Evolutionary conservation across 2,329 filamentous ascomycete genomes (phyloP), one percentile per base, ranked within the genome.

Genomic region (Phialocephala subalpina): DNA sequence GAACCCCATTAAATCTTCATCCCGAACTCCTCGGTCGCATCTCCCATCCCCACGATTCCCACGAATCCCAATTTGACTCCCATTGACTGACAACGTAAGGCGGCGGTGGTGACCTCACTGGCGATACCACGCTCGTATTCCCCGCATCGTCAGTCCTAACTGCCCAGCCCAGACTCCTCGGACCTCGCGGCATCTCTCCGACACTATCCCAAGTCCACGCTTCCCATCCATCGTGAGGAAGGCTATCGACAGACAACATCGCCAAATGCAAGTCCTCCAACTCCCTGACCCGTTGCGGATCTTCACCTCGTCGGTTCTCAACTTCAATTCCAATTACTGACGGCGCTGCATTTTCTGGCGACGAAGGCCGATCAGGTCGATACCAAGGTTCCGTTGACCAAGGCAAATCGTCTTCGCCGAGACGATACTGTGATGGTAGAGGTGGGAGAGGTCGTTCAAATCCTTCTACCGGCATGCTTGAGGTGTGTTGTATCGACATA

Each of bases 241-340:
- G 57, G 62, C 70, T 75, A 66, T 74, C 75, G 29, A 77, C 74
- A 8, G 75, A 76, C 75, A 77, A 75, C 75, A 77, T 75, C 8
- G 75, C 75, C 49, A 72, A 72, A 36, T 75, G 73, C 42, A 77
- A 60, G 16, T 70, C 64, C 55, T 71, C 74, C 49, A 77, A 38
- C 12, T 77, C 73, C 52, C 69, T 65, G 20, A 73, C 70, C 16
- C 73, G 63, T 40, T 72, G 70, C 22, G 75, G 73, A 62, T 77
- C 75, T 57, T 76, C 75, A 2, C 60, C 60, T 12, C 71, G 70
- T 58, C 60, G 49, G 40, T 67, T 66, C 25, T 73, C 69, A 4
- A 59, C 38, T 53, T 73, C 67, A 16, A 64, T 66, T 11, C 52
- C 66, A 25, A 65, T 47, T 35, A 67, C 58, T 4, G 59, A 61